phyloP scores from a whole-genome alignment of 371 early-diverging fungal species.

The Saksenaea vasiformis region DNA sequence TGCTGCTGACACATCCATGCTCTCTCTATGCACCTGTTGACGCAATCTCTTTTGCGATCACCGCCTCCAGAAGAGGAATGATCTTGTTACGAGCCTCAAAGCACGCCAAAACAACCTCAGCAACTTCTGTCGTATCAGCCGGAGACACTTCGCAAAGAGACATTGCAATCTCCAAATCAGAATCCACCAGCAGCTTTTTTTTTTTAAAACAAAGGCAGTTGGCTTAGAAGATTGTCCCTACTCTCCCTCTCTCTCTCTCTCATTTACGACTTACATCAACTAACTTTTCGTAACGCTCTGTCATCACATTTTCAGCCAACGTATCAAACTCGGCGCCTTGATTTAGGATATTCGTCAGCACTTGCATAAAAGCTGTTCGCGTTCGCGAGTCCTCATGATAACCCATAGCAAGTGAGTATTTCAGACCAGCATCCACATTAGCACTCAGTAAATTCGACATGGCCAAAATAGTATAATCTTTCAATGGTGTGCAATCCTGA shows the following conservation, averaged over 20 bases:
- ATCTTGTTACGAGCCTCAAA: constrained; percentile 76
- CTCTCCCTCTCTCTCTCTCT: too few species aligned
- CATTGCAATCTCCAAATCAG: constrained; percentile 70
- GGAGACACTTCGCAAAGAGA: constrained; percentile 85
- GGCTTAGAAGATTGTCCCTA: too few species aligned
- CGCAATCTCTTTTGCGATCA: constrained; percentile 78
- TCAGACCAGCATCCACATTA: constrained; percentile 87
- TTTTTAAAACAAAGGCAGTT: too few species aligned
- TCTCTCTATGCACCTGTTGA: constrained; percentile 51
- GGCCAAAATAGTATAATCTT: constrained; percentile 81
- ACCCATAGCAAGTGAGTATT: constrained; percentile 83
- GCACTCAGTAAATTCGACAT: constrained; percentile 87
- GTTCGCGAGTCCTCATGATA: constrained; percentile 91
- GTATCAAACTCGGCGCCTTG: constrained; percentile 84
- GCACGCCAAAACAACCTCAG: constrained; percentile 68
- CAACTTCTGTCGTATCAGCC: constrained; percentile 80
- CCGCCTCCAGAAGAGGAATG: constrained; percentile 68
- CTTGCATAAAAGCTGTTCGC: constrained; percentile 87
- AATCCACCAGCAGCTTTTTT: constrained; percentile 60
- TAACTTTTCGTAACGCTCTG: constrained; percentile 70
- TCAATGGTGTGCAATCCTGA: constrained; percentile 67
- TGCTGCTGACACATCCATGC: too few species aligned
- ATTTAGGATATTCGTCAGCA: constrained; percentile 85
- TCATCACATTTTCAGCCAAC: constrained; percentile 69
- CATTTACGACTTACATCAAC: constrained; percentile 52